Evolutionary conservation across 257 asterid genomes (phyloP).

Genomic region (Gentiana dahurica): DNA sequence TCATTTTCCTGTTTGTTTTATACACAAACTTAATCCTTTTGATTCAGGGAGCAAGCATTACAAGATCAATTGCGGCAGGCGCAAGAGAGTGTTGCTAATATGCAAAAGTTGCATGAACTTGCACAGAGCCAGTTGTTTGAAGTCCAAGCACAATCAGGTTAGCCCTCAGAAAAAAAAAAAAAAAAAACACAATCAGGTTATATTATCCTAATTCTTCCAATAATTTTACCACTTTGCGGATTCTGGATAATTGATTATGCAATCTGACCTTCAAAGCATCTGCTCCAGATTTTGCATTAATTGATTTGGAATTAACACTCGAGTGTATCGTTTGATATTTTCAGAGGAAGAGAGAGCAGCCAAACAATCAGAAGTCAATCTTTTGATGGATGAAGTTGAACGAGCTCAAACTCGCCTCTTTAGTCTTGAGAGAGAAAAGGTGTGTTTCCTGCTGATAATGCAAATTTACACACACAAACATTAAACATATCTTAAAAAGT

Average conservation of each 20-base stretch:
- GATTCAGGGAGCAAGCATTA: slow-evolving; percentile 69
- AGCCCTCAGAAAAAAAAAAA: neutral
- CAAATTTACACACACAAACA: too few relatives aligned
- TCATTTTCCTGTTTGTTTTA: neutral
- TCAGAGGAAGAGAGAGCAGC: slow-evolving; percentile 89
- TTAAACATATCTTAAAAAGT: too few relatives aligned
- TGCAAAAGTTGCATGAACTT: slow-evolving; percentile 92
- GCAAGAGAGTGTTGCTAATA: slow-evolving; percentile 90
- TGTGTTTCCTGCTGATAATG: slow-evolving; percentile 8
- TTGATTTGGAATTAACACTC: too few relatives aligned
- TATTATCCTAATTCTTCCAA: slow-evolving; percentile 3
- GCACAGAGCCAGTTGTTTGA: slow-evolving; percentile 98
- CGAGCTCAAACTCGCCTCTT: slow-evolving; percentile 91
- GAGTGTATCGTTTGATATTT: slow-evolving; percentile 2
- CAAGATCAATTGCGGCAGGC: slow-evolving; percentile 98
- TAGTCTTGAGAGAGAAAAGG: slow-evolving; percentile 99
- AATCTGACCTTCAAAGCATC: too few relatives aligned
- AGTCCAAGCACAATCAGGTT: slow-evolving; percentile 98
- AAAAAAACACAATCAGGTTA: slow-evolving; percentile 47
- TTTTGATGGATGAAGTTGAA: slow-evolving; percentile 96
- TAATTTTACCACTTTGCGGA: neutral
- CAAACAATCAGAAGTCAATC: slow-evolving; percentile 90
- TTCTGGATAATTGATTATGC: neutral
- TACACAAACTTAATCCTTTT: slow-evolving; percentile 2
- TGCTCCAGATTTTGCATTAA: too few relatives aligned